Percentiles rank a stretch among this genome's conserved stretches.
phyloP scores from a whole-genome alignment of 768 basidiomycete genomes.

The Lentinula guzmanii region DNA sequence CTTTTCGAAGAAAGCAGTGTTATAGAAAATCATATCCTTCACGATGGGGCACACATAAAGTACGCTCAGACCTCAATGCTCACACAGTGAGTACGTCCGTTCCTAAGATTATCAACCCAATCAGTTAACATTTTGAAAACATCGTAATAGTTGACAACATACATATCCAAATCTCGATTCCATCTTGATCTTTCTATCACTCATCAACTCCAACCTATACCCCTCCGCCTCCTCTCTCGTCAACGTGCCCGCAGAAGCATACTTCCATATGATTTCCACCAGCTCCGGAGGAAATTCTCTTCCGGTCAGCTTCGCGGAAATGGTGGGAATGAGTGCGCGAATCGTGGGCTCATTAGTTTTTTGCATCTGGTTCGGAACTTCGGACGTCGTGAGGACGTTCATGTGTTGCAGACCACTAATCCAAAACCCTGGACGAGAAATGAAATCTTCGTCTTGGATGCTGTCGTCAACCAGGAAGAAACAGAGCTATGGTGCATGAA shows the following conservation, averaged over 20 bases:
- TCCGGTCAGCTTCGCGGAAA: not conserved
- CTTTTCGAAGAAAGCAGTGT: too few relatives aligned
- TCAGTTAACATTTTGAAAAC: not conserved
- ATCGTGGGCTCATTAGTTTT: not conserved
- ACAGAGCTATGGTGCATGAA: not conserved
- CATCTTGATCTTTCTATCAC: not conserved
- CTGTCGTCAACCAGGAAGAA: slow-evolving; percentile 1
- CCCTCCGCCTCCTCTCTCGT: not conserved
- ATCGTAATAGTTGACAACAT: not conserved
- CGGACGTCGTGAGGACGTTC: slow-evolving; percentile 1
- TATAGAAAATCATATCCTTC: too few relatives aligned
- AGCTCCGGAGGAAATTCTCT: not conserved
- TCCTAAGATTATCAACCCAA: not conserved
- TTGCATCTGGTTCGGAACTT: not conserved
- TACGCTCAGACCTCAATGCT: not conserved
- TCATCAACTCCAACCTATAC: not conserved
- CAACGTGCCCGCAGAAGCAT: not conserved
- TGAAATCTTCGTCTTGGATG: not conserved
- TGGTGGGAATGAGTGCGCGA: not conserved
- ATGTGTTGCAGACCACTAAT: not conserved
- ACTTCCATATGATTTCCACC: not conserved
- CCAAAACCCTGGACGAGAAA: not conserved
- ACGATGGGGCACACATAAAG: too few relatives aligned
- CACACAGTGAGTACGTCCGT: slow-evolving; percentile 15
- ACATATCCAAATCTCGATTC: not conserved